These are phyloP conservation scores for Apiospora phragmitis DNA, from an alignment of 2,329 filamentous ascomycete species.

Conservation along the genomic window DNA sequence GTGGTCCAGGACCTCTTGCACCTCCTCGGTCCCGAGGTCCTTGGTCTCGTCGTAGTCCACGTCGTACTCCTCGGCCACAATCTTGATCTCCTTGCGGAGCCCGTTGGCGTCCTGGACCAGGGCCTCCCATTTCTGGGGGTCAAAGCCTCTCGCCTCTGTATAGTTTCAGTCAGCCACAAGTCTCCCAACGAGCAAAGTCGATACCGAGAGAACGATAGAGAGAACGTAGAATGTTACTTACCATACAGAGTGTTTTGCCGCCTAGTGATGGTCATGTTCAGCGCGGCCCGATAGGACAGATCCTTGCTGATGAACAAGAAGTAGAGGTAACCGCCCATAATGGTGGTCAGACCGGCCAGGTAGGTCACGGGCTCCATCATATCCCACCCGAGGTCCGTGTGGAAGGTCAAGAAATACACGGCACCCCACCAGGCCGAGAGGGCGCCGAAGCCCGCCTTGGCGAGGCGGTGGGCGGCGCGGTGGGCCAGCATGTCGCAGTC, in stretches of 20 bases:
- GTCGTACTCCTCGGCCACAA: slow-evolving; percentile 82
- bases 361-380: slow-evolving; percentile 91
- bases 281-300: slow-evolving; percentile 80
- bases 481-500: slow-evolving; percentile 81
- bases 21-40: slow-evolving; percentile 70
- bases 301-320: slow-evolving; percentile 92
- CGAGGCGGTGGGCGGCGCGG: slow-evolving; percentile 74
- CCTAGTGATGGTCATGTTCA: slow-evolving; percentile 82
- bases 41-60: slow-evolving; percentile 82
- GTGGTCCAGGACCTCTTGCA: slow-evolving; percentile 56
- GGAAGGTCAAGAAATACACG: slow-evolving; percentile 72
- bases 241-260: slow-evolving; percentile 75
- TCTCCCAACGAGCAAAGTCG: neutral
- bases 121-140: slow-evolving; percentile 74
- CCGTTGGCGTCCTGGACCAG: slow-evolving; percentile 79
- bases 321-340: slow-evolving; percentile 91
- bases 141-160: slow-evolving; percentile 66
- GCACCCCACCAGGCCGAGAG: slow-evolving; percentile 78
- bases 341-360: slow-evolving; percentile 78
- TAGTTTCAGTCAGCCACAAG: neutral
- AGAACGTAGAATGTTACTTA: no score
- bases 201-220: neutral
- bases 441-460: slow-evolving; percentile 74
- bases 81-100: slow-evolving; percentile 75
- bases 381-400: slow-evolving; percentile 84